These are phyloP conservation scores for Macaranga tanarius DNA, from an alignment of 441 rosid genomes.

Conservation along the genomic window DNA sequence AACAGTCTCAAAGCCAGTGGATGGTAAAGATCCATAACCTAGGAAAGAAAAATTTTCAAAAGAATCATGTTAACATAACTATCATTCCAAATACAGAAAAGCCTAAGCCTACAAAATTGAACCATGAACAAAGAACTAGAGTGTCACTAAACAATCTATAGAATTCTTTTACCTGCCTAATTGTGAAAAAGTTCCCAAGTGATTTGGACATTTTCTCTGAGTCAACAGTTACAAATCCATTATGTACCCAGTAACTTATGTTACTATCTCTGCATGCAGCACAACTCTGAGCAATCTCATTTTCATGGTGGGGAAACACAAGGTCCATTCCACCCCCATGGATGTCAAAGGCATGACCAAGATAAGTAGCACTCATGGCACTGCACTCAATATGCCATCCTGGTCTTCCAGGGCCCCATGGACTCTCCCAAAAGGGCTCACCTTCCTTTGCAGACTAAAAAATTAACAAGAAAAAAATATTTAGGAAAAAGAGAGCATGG, in stretches of 20 bases:
- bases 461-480: background rate
- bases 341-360: conserved; percentile 77
- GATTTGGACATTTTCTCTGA: conserved; percentile 97
- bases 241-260: conserved; percentile 83
- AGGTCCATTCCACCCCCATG: conserved; percentile 98
- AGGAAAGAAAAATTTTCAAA: conserved; percentile 17
- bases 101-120: background rate
- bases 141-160: background rate
- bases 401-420: conserved; percentile 95
- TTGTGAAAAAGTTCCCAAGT: conserved; percentile 93
- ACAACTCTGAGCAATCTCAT: conserved; percentile 95
- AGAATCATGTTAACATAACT: conserved; percentile 7
- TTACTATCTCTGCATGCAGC: conserved; percentile 76
- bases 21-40: conserved; percentile 82
- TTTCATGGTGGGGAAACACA: conserved; percentile 94
- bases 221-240: conserved; percentile 88
- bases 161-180: conserved; percentile 61
- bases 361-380: conserved; percentile 90
- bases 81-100: background rate
- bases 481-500: background rate
- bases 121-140: background rate
- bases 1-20: conserved; percentile 82
- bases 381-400: conserved; percentile 99
- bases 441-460: conserved; percentile 79
- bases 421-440: conserved; percentile 91